phyloP scores from a whole-genome alignment of 2,329 filamentous ascomycete genomes.

The Epichloe bromicola region DNA sequence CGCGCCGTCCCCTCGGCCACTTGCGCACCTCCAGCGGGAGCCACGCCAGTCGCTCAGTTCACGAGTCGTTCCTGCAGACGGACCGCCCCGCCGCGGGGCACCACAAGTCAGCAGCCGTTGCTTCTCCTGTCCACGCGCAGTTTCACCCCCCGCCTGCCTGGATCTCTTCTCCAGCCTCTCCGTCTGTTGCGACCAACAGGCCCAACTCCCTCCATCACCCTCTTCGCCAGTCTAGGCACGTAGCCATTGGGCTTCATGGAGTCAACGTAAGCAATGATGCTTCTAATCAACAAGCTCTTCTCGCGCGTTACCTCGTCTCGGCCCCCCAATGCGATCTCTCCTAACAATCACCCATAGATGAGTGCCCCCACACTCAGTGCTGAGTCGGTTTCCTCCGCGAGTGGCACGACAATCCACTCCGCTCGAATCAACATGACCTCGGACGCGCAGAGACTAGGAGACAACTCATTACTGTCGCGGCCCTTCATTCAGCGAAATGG shows the following conservation, averaged over 20 bases:
- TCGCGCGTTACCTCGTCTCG: background rate
- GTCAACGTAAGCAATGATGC: constrained; percentile 5
- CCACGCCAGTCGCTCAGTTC: constrained; percentile 10
- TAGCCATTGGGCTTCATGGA: constrained; percentile 6
- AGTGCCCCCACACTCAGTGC: constrained; percentile 25
- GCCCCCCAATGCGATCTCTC: background rate
- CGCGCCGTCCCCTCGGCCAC: too few relatives aligned
- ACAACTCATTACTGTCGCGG: constrained; percentile 25
- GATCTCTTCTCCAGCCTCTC: background rate
- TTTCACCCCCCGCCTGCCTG: background rate
- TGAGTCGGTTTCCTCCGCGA: constrained; percentile 34
- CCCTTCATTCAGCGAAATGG: constrained; percentile 64
- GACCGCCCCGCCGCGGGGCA: constrained; percentile 15
- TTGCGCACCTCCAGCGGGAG: too few relatives aligned
- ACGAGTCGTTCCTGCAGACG: constrained; percentile 13
- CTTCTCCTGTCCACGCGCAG: background rate
- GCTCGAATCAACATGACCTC: constrained; percentile 35
- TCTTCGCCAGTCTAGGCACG: constrained; percentile 1
- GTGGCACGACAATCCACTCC: constrained; percentile 29
- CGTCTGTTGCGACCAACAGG: background rate
- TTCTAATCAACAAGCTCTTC: background rate
- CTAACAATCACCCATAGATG: constrained; percentile 18
- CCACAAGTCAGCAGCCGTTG: constrained; percentile 6
- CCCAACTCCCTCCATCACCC: constrained; percentile 1
- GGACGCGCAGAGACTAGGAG: constrained; percentile 32